A percentile compares a stretch with the other conserved stretches of the same genome.
These are phyloP conservation scores for Penicillium riverlandense DNA, from an alignment of 495 filamentous ascomycete species.

Conservation along the genomic window DNA sequence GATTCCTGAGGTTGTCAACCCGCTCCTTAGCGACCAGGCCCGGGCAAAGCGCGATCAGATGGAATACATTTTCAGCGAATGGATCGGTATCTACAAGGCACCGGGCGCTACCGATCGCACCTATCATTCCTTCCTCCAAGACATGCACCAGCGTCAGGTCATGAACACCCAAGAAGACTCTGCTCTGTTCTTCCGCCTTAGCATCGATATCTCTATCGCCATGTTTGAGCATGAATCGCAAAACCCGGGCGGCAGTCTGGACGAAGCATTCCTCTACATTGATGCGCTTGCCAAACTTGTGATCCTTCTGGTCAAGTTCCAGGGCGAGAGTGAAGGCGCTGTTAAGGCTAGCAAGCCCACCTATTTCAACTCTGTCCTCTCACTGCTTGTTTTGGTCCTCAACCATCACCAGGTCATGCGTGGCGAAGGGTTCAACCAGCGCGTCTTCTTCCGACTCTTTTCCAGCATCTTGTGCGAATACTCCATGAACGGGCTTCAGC, in stretches of 20 bases:
- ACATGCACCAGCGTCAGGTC: constrained; percentile 66
- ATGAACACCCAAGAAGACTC: constrained; percentile 68
- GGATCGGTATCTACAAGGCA: constrained; percentile 76
- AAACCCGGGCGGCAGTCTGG: constrained; percentile 52
- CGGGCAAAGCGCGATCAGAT: constrained; percentile 66
- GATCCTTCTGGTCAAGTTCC: constrained; percentile 62
- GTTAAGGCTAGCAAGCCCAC: constrained; percentile 51
- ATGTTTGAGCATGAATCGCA: constrained; percentile 62
- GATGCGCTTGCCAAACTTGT: constrained; percentile 88
- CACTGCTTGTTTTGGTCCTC: constrained; percentile 69
- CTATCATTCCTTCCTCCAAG: constrained; percentile 70
- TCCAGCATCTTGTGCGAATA: constrained; percentile 75
- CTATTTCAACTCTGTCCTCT: constrained; percentile 68
- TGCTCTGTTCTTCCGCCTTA: constrained; percentile 68
- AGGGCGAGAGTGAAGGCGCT: constrained; percentile 52
- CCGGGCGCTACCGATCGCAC: constrained; percentile 63
- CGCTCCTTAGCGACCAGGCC: constrained; percentile 42
- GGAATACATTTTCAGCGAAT: constrained; percentile 92
- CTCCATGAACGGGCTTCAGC: constrained; percentile 33
- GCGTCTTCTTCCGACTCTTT: constrained; percentile 87
- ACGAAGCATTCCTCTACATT: constrained; percentile 65
- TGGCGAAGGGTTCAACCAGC: constrained; percentile 75
- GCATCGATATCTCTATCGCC: constrained; percentile 70
- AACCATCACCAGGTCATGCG: constrained; percentile 79
- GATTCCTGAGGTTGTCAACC: constrained; percentile 43